A percentile compares a stretch with the other conserved stretches of the same genome.
Evolutionary conservation across 805 yeast genomes (phyloP).

Genomic region (Metschnikowia gelsemii): DNA sequence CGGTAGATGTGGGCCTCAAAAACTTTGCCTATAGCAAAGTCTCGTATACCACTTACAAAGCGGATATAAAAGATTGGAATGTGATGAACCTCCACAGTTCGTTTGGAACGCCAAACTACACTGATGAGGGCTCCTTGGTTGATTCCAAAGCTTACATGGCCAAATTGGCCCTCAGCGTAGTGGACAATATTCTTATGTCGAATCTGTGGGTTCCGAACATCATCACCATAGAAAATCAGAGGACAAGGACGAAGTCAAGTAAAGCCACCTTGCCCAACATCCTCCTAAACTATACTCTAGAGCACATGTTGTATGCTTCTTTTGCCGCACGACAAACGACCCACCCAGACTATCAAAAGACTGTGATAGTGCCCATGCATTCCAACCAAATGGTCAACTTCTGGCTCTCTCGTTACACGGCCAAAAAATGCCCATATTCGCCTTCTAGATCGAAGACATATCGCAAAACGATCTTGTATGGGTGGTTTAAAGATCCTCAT

Average conservation of each 20-base stretch:
- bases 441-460: conserved; percentile 14
- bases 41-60: conserved; percentile 9
- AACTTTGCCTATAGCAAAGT: conserved; percentile 41
- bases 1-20: conserved; percentile 43
- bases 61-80: conserved; percentile 23
- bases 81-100: conserved; percentile 27
- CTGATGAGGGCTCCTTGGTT: conserved; percentile 13
- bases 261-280: conserved; percentile 40
- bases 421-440: conserved; percentile 15
- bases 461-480: conserved; percentile 14
- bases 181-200: conserved; percentile 22
- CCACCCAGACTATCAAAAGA: conserved; percentile 10
- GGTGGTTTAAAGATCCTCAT: conserved; percentile 17
- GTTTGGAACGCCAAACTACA: conserved; percentile 20
- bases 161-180: conserved; percentile 21
- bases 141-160: conserved; percentile 32
- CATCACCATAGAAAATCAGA: conserved; percentile 39
- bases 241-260: conserved; percentile 37
- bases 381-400: conserved; percentile 38
- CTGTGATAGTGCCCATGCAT: conserved; percentile 35
- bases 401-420: conserved; percentile 37
- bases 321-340: conserved; percentile 23
- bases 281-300: conserved; percentile 37
- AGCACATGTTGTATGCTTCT: conserved; percentile 35
- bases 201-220: conserved; percentile 23